Evolutionary conservation across 2,329 filamentous ascomycete genomes (phyloP), one percentile per base, ranked within the genome.

Genomic region (Phaeomoniella chlamydospora): DNA sequence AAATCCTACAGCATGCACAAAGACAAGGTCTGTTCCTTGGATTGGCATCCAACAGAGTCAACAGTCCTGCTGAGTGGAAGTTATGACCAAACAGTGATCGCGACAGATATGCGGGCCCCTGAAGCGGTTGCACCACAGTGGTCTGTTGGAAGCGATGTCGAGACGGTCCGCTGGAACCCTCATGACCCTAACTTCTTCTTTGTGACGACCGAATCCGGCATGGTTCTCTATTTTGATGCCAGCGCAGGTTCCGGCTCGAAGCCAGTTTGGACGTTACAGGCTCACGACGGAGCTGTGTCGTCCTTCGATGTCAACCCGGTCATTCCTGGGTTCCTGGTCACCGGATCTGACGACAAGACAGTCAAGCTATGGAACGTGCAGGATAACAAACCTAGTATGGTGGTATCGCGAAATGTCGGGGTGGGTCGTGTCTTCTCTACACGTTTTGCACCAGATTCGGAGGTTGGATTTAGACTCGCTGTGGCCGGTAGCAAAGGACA

Each of bases 331-430:
- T 94, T 84, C 68, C 73, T 98, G 59, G 90, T 76, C 11, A 96
- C 90, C 0, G 90, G 87, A 3, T 94, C 86, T 2, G 87, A 83
- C 11, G 90, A 98, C 66, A 88, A 85, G 65, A 83, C 80, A 4
- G 86, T 96, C 49, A 98, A 98, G 68, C 68, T 98, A 39, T 98
- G 90, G 90, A 94, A 94, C 59, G 76, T 94, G 39, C 72, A 80
- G 47, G 59, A 79, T 10, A 72, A 73, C 29, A 86, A 85, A 2
- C 90, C 90, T 1, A 82, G 77, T 41, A 82, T 98, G 74, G 85
- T 98, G 1, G 83, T 92, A 4, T 82, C 83, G 16, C 77, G 90
- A 46, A 88, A 96, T 56, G 65, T 96, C 32, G 90, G 92, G 37
- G 83, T 98, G 13, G 90, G 90, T 41, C 92, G 88, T 61, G 81